Conservation (phyloP, 2,329 filamentous ascomycete species). For the Aureobasidium leucospermi region DNA sequence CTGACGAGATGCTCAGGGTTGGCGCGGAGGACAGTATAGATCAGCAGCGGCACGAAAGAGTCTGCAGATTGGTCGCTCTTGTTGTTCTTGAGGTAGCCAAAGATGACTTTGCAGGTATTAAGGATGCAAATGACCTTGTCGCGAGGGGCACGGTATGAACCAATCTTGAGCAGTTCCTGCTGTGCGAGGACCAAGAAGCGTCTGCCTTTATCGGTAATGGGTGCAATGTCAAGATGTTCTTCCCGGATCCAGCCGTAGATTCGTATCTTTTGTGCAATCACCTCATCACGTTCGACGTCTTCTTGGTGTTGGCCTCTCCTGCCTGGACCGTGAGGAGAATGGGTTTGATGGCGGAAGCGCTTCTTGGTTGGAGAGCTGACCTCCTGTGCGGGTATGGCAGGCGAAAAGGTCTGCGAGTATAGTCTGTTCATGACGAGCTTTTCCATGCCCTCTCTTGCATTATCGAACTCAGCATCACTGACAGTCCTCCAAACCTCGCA, state of each 20-base stretch:
- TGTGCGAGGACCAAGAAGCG: conserved; percentile 85
- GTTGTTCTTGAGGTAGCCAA: conserved; percentile 84
- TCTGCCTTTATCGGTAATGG: conserved; percentile 75
- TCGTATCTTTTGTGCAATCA: conserved; percentile 91
- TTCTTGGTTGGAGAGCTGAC: conserved; percentile 53
- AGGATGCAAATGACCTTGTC: conserved; percentile 98
- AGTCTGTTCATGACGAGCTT: conserved; percentile 98
- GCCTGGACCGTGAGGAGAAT: conserved; percentile 59
- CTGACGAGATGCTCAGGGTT: conserved; percentile 94
- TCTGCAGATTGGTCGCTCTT: conserved; percentile 94
- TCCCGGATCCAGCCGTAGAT: conserved; percentile 95
- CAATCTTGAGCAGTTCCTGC: conserved; percentile 93
- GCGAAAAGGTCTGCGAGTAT: conserved; percentile 93
- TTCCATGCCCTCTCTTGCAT: conserved; percentile 97
- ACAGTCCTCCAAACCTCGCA: conserved; percentile 96
- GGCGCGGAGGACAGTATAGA: conserved; percentile 89
- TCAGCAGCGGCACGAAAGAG: conserved; percentile 88
- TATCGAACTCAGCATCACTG: conserved; percentile 95
- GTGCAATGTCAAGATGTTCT: conserved; percentile 85
- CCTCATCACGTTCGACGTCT: conserved; percentile 91
- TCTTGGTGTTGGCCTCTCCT: conserved; percentile 93
- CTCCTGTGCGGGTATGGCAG: conserved; percentile 77
- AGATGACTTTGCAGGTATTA: conserved; percentile 99
- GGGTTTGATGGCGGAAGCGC: conserved; percentile 19
- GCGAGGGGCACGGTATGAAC: conserved; percentile 88